phyloP scores from a whole-genome alignment of 768 basidiomycete genomes.

The Ramaria sp. region DNA sequence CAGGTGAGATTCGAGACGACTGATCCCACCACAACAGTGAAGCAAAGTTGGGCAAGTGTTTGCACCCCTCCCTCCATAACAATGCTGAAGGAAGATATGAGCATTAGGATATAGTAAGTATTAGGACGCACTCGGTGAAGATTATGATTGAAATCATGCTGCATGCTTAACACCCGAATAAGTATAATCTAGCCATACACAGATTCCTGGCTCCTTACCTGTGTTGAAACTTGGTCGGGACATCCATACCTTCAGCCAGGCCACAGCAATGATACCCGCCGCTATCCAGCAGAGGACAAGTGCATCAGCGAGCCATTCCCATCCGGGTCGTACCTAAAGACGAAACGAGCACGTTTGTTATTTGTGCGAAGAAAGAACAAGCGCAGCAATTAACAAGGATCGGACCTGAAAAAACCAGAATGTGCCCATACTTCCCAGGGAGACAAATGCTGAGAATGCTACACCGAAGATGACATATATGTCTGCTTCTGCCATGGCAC shows the following conservation, averaged over 20 bases:
- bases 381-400: not conserved
- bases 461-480: slow-evolving; percentile 66
- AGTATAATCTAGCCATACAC: not conserved
- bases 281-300: slow-evolving; percentile 78
- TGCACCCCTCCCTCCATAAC: slow-evolving; percentile 83
- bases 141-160: slow-evolving; percentile 79
- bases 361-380: not conserved
- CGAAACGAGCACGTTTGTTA: not conserved
- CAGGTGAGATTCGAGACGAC: slow-evolving; percentile 77
- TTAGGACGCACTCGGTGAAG: slow-evolving; percentile 57
- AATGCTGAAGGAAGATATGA: slow-evolving; percentile 35
- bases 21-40: slow-evolving; percentile 71
- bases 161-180: slow-evolving; percentile 38
- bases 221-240: slow-evolving; percentile 81
- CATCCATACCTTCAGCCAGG: slow-evolving; percentile 92
- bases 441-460: slow-evolving; percentile 61
- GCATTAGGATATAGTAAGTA: not conserved
- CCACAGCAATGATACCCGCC: slow-evolving; percentile 65
- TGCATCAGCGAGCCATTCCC: slow-evolving; percentile 64
- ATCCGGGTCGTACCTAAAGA: slow-evolving; percentile 37
- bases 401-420: slow-evolving; percentile 67
- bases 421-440: slow-evolving; percentile 63
- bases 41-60: slow-evolving; percentile 61
- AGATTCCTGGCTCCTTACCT: slow-evolving; percentile 34
- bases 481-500: slow-evolving; percentile 88